Percentiles rank a stretch among this genome's conserved stretches.
Conservation (phyloP, 306 rosid genomes). For the Inga leiocalycina region DNA sequence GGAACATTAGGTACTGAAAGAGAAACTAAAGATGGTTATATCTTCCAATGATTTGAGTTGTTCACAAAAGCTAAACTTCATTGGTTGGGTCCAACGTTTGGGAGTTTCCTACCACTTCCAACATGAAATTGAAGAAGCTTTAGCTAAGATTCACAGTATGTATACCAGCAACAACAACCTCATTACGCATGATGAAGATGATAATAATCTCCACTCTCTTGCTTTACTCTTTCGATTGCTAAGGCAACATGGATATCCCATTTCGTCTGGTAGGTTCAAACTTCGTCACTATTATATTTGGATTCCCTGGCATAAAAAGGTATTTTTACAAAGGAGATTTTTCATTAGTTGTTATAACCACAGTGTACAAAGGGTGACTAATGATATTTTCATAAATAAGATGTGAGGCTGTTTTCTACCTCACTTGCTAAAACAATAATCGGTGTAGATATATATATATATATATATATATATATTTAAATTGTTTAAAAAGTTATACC, state of each 20-base stretch:
- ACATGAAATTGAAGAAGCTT: constrained; percentile 27
- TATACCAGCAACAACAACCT: neutral
- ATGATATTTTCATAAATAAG: too few relatives aligned
- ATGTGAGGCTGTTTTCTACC: too few relatives aligned
- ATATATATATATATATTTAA: too few relatives aligned
- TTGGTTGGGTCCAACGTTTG: neutral
- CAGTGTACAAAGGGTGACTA: too few relatives aligned
- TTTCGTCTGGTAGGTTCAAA: constrained; percentile 29
- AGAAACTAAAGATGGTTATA: neutral
- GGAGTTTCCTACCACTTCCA: neutral
- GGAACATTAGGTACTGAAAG: neutral
- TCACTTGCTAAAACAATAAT: too few relatives aligned
- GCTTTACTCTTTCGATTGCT: constrained; percentile 47
- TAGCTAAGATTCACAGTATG: constrained; percentile 13
- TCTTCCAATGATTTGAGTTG: neutral
- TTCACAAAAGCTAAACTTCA: neutral
- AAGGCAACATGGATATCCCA: constrained; percentile 42
- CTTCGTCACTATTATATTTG: too few relatives aligned
- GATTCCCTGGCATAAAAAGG: too few relatives aligned
- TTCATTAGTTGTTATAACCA: too few relatives aligned
- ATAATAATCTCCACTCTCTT: constrained; percentile 27
- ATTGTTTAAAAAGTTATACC: too few relatives aligned
- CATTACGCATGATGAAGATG: neutral
- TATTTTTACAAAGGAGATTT: too few relatives aligned
- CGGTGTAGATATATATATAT: too few relatives aligned